Base-by-base conservation (phyloP, 192 early-diverging fungal genomes). In the Polychytrium aggregatum region DNA sequence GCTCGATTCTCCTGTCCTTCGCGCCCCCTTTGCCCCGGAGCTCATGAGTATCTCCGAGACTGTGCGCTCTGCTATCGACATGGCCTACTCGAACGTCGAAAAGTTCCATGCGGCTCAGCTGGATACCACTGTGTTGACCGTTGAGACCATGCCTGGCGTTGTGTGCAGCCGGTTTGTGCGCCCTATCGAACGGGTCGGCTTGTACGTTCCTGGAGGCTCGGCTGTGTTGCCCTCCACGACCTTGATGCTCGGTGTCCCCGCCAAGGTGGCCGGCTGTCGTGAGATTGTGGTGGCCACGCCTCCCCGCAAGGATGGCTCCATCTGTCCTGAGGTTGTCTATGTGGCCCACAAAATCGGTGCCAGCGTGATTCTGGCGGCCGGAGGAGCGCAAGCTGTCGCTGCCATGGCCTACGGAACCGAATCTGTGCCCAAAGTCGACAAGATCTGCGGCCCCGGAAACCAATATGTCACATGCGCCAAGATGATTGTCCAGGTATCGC, bases 391-490 rank as follows among this genome's bases (percentile, higher is more conserved):
- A 62, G 96, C 94, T 4, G 86, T 98, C 37, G 95, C 91, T 18
- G 92, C 92, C 9, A 86, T 98, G 86, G 95, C 95, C n/a, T 97
- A 95, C 55, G 95, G 95, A 33, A 99, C 96, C 2, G 83, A 88
- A 58, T 76, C 76, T 0, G 83, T 96, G 36, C 91, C 94, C 45
- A 99, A 99, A 69, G 96, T 97, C 8, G 96, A 99, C 67, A 99
- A 99, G 82, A 99, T 99, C 63, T 97, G 92, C 67, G 96, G 96
- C 26, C 96, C 96, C 8, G 96, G 96, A 34, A 99, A 99, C 66
- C 96, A 99, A 67, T 99, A 89, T 63, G 96, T 99, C n/a, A 99
- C 96, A 2, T 92, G 93, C 4, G 93, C 96, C 50, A 99, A 99
- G 74, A 95, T 99, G 92, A 50, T 87, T 42, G 83, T 83, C 1